Conservation (phyloP, 2,329 filamentous ascomycete species). For the Beauveria brongniartii region DNA sequence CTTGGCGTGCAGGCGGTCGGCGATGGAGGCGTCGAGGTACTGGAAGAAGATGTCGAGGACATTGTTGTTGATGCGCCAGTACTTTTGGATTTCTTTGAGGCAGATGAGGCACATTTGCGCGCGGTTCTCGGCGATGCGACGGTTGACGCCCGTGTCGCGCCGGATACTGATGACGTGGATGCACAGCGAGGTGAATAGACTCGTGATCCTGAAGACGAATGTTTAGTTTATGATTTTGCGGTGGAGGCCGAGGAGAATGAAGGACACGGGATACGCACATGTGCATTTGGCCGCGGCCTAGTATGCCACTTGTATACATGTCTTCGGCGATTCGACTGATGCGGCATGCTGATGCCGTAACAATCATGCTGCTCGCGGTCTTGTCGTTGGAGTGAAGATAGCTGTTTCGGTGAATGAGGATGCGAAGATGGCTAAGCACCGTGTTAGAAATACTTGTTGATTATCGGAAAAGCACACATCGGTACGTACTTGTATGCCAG, state of each 20-base stretch:
- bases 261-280: conserved; percentile 18
- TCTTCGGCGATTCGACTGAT: conserved; percentile 31
- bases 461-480: too few relatives aligned
- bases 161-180: conserved; percentile 30
- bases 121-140: conserved; percentile 28
- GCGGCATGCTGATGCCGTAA: conserved; percentile 24
- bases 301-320: conserved; percentile 26
- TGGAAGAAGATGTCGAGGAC: conserved; percentile 30
- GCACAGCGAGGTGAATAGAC: conserved; percentile 29
- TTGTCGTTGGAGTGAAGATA: conserved; percentile 23
- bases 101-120: conserved; percentile 30
- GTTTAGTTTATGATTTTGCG: background rate
- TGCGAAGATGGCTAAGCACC: conserved; percentile 23
- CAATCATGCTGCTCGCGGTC: conserved; percentile 21
- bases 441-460: background rate
- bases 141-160: conserved; percentile 23
- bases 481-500: conserved; percentile 27
- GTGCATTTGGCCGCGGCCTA: conserved; percentile 31
- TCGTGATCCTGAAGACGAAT: conserved; percentile 22
- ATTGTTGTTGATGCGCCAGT: conserved; percentile 33
- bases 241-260: background rate
- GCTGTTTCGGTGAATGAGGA: conserved; percentile 27
- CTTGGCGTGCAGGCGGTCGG: conserved; percentile 23
- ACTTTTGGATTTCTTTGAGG: conserved; percentile 31
- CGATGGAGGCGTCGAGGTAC: conserved; percentile 30